Evolutionary conservation across 2,329 filamentous ascomycete species (phyloP).

Genomic region (Cladorrhinum sp.): DNA sequence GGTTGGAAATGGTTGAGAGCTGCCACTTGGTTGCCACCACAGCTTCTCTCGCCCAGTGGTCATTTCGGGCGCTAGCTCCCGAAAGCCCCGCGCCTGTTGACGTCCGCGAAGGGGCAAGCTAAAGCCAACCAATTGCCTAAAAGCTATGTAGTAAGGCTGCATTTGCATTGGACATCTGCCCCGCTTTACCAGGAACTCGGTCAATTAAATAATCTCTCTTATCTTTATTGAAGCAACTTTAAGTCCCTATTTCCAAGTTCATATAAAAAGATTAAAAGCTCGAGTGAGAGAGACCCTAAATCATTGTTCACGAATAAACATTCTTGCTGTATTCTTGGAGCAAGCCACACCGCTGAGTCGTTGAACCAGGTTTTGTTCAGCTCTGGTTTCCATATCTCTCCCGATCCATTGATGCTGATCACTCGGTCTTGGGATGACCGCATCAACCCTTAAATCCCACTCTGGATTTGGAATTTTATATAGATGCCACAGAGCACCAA

Average conservation of each 20-base stretch:
- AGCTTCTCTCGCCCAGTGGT: neutral
- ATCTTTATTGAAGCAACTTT: neutral
- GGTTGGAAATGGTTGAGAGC: neutral
- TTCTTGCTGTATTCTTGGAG: too few species aligned
- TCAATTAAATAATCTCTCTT: neutral
- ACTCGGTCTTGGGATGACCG: too few species aligned
- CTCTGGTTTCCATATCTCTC: too few species aligned
- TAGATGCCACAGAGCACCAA: too few species aligned
- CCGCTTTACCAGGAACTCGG: neutral
- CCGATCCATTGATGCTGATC: too few species aligned
- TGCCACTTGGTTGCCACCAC: slow-evolving; percentile 1
- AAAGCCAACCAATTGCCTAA: slow-evolving; percentile 4
- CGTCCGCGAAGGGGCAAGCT: neutral
- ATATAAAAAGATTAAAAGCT: neutral
- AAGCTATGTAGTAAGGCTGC: neutral
- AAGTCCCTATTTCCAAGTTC: neutral
- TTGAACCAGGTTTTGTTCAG: too few species aligned
- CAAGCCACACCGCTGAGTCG: too few species aligned
- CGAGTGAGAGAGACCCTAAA: neutral
- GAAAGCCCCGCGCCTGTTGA: slow-evolving; percentile 5
- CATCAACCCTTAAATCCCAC: too few species aligned
- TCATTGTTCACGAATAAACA: neutral
- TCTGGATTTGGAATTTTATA: too few species aligned
- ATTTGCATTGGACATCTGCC: neutral
- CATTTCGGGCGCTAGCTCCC: slow-evolving; percentile 12